Conservation (phyloP, 2,329 filamentous ascomycete species). For the Monilinia fructigena region DNA sequence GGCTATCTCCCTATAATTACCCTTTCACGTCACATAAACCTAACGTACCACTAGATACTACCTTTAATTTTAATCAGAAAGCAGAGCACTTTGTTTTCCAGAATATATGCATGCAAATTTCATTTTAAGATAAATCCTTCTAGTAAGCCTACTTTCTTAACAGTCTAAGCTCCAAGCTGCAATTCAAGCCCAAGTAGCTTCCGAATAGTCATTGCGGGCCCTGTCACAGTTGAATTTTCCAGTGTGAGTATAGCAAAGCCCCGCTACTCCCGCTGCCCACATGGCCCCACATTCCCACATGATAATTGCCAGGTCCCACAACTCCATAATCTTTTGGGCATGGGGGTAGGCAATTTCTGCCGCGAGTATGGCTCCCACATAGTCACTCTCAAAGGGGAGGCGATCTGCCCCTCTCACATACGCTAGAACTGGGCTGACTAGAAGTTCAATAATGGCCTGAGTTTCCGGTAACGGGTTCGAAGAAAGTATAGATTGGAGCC, state of each 20-base stretch:
- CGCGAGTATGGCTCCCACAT: conserved; percentile 5
- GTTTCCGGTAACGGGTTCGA: conserved; percentile 8
- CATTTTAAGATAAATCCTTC: not conserved
- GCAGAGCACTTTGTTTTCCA: no score
- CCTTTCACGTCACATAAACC: no score
- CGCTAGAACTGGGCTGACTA: not conserved
- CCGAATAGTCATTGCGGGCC: conserved; percentile 12
- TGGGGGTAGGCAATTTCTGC: conserved; percentile 6
- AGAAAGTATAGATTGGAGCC: conserved; percentile 4
- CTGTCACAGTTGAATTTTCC: conserved; percentile 15
- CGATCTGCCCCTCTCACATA: not conserved
- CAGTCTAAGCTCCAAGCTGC: not conserved
- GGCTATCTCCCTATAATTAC: conserved; percentile 38
- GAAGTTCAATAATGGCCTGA: not conserved
- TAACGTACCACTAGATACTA: no score
- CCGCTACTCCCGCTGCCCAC: conserved; percentile 9
- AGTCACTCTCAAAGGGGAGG: conserved; percentile 1
- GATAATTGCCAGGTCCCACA: conserved; percentile 8
- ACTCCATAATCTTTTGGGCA: not conserved
- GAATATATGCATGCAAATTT: no score
- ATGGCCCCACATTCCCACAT: conserved; percentile 9
- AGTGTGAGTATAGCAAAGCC: conserved; percentile 2
- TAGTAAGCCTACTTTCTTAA: not conserved
- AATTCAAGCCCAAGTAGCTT: conserved; percentile 11
- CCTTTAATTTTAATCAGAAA: no score